Evolutionary conservation across 2,329 filamentous ascomycete species (phyloP), one percentile per base, ranked within the genome.

Genomic region (Incumbomyces lentus): DNA sequence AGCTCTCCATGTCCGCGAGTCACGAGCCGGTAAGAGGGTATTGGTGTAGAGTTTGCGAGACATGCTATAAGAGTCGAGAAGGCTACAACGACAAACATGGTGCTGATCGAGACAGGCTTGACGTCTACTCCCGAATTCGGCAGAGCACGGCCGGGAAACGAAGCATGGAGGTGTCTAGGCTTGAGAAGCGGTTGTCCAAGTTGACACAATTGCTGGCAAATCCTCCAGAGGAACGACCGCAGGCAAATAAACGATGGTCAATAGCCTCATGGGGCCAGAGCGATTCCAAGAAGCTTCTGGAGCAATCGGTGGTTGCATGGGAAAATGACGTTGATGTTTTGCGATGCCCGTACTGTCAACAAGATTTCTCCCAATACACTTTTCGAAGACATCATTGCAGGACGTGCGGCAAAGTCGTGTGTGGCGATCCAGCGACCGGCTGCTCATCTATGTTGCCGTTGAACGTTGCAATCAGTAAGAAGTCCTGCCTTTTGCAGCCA

Each of bases 11-110:
- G 46, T 84, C 88, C 26, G 92, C 92, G 3, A 77, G 82, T 49
- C 87, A 95, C 65, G 92, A 98, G 53, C 90, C 92, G 0, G 79
- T 92, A 1, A 74, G 90, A 51, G 92, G 92, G 6, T 78, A 86
- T 56, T 98, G 92, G 92, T 94, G 86, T 57, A 72, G 92, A 43
- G 90, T 96, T 1, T 98, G 92, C 62, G 92, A 98, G 69, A 96
- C 92, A n/a, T 98, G 92, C 67, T 98, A 92, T 69, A 96, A 95
- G 68, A 95, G 88, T 43, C 78, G 92, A 58, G 86, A 89, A 19
- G 92, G 92, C 2, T 98, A 98, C 66, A 95, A 93, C 61, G 89
- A 98, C 59, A 84, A 90, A 57, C 77, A 76, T 46, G 86, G 88
- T 1, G 64, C 82, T 2, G 70, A 81, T 48, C 72, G 80, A 49